Conservation (phyloP, 1,284 basidiomycete species). For the Papiliotrema nemorosa region DNA sequence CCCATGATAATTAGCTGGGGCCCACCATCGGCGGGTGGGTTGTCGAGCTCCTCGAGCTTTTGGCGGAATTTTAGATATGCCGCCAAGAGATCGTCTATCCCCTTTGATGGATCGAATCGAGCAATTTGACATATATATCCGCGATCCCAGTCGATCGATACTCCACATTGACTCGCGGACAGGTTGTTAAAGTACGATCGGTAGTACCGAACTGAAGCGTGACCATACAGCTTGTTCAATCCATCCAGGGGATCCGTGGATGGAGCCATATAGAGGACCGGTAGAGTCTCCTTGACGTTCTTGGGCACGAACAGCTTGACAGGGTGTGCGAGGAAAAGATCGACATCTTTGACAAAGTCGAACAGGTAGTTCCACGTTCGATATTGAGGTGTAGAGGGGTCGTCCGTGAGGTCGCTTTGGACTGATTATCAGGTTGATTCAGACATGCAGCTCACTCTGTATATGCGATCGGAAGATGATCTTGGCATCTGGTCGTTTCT, state of each 20-base stretch:
- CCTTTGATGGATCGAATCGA: slow-evolving; percentile 72
- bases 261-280: slow-evolving; percentile 47
- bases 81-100: slow-evolving; percentile 52
- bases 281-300: slow-evolving; percentile 59
- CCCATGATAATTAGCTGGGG: slow-evolving; percentile 80
- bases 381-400: slow-evolving; percentile 63
- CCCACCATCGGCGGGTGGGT: slow-evolving; percentile 54
- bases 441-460: slow-evolving; percentile 60
- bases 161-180: slow-evolving; percentile 36
- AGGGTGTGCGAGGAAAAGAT: slow-evolving; percentile 81
- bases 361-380: slow-evolving; percentile 87
- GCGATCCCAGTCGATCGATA: slow-evolving; percentile 68
- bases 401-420: slow-evolving; percentile 39
- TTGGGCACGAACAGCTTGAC: slow-evolving; percentile 83
- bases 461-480: slow-evolving; percentile 88
- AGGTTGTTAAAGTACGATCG: slow-evolving; percentile 39
- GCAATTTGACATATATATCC: slow-evolving; percentile 78
- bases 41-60: slow-evolving; percentile 52
- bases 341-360: slow-evolving; percentile 78
- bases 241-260: slow-evolving; percentile 64
- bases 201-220: slow-evolving; percentile 34
- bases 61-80: slow-evolving; percentile 74
- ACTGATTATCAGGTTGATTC: slow-evolving; percentile 16
- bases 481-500: slow-evolving; percentile 70
- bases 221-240: slow-evolving; percentile 63